Evolutionary conservation across 208 protist genomes (phyloP), one percentile per base, ranked within the genome.

Genomic region (Crithidia bombi): DNA sequence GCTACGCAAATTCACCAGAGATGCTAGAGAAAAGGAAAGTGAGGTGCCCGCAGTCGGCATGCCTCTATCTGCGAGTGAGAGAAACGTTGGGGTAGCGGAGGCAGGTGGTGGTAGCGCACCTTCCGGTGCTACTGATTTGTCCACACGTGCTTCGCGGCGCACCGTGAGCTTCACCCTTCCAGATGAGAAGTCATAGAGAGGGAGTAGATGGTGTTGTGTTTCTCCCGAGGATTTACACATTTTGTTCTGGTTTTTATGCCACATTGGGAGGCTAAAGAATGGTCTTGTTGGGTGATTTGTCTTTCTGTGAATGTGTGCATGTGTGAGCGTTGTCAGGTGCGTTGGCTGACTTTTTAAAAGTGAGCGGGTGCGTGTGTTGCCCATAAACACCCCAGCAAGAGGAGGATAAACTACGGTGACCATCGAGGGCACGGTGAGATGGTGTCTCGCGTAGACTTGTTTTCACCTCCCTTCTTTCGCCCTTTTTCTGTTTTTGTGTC

Each of bases 91-190:
- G 30, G 12, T 5, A 15, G 30, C 30, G 0, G n/a, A n/a, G n/a
- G n/a, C n/a, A n/a, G n/a, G n/a, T n/a, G n/a, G n/a, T n/a, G n/a
- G n/a, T n/a, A n/a, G n/a, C n/a, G n/a, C n/a, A n/a, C n/a, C n/a
- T n/a, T n/a, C n/a, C 12, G 36, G 36, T 41, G 36, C 36, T 41
- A 12, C 36, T 12, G 12, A 44, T n/a, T 32, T 23, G 3, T n/a
- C 56, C 3, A 7, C 5, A 7, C 56, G 56, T n/a, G 44, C 62
- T 11, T 63, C 54, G 44, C 49, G 41, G 28, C 59, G 62, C 6
- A 75, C 52, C 7, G 70, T 76, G 0, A 59, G 61, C 25, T 76
- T 76, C n/a, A 55, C 23, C 21, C 38, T 76, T 25, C 65, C 57
- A 35, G 41, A 38, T 9, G 44, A 68, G 12, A 36, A 32, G 26